phyloP scores from a whole-genome alignment of 768 basidiomycete genomes.

The Lactifluus rugatus region DNA sequence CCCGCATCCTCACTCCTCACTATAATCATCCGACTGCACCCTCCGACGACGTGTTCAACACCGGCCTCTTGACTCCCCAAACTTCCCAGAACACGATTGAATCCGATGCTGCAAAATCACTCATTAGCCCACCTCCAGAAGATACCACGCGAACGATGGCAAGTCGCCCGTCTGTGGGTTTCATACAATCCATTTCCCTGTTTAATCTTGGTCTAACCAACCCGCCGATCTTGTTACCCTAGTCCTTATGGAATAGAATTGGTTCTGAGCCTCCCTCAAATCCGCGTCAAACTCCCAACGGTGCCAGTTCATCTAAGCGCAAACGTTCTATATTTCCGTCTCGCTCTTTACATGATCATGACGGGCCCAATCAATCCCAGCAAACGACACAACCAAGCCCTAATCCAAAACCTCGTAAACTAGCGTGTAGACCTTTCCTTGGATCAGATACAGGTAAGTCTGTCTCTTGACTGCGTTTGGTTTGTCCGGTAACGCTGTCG shows the following conservation, averaged over 20 bases:
- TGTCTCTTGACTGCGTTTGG: not conserved
- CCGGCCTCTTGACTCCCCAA: slow-evolving; percentile 16
- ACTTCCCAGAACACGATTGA: slow-evolving; percentile 8
- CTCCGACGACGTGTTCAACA: slow-evolving; percentile 4
- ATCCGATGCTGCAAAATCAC: slow-evolving; percentile 15
- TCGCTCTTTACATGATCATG: slow-evolving; percentile 2
- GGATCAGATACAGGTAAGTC: slow-evolving; percentile 5
- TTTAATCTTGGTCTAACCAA: slow-evolving; percentile 4
- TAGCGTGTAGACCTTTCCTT: slow-evolving; percentile 14
- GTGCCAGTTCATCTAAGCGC: slow-evolving; percentile 27
- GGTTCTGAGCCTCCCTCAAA: slow-evolving; percentile 18
- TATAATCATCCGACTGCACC: not conserved
- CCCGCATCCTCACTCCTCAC: slow-evolving; percentile 13
- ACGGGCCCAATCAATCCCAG: slow-evolving; percentile 14
- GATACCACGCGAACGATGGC: not conserved
- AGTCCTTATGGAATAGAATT: slow-evolving; percentile 19
- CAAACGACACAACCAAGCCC: slow-evolving; percentile 36
- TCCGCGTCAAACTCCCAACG: not conserved
- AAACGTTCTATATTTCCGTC: slow-evolving; percentile 28
- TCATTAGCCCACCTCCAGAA: slow-evolving; percentile 20
- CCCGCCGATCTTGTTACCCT: not conserved
- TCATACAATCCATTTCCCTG: not conserved
- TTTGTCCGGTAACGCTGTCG: not conserved
- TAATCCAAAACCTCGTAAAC: slow-evolving; percentile 55
- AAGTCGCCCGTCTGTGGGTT: slow-evolving; percentile 9